phyloP scores from a whole-genome alignment of 1,284 basidiomycete genomes.

The Trametes pubescens region DNA sequence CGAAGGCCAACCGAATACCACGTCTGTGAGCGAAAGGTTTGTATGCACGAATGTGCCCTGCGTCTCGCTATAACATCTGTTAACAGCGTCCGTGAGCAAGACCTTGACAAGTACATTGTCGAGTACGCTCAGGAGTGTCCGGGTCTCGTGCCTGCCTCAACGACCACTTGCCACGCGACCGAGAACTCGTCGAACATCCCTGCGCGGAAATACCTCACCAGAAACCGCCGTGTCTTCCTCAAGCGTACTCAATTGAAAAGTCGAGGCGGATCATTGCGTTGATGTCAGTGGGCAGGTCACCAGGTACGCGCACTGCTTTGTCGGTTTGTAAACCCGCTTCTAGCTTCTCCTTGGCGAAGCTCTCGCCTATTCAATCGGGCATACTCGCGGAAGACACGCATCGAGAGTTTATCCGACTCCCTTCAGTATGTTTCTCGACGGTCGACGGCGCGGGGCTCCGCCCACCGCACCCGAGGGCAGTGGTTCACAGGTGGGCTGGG shows the following conservation, averaged over 20 bases:
- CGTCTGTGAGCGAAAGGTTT: too few relatives aligned
- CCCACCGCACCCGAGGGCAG: not conserved
- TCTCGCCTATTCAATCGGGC: slow-evolving; percentile 2
- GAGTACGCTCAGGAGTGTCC: too few relatives aligned
- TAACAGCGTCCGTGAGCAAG: too few relatives aligned
- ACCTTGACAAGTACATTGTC: too few relatives aligned
- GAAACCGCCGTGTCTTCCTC: not conserved
- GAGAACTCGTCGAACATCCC: not conserved
- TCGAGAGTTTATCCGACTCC: not conserved
- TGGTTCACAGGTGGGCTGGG: not conserved
- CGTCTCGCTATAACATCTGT: too few relatives aligned
- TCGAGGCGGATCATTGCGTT: not conserved
- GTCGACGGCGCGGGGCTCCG: not conserved
- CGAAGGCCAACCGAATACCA: too few relatives aligned
- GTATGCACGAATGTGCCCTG: too few relatives aligned
- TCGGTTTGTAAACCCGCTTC: not conserved
- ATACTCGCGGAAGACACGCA: not conserved
- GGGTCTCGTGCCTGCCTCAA: not conserved
- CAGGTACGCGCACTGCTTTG: not conserved
- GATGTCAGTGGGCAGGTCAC: slow-evolving; percentile 4
- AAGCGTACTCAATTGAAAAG: not conserved
- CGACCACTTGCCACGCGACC: not conserved
- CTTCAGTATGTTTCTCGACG: not conserved
- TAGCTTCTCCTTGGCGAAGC: slow-evolving; percentile 8
- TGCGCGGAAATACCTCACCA: slow-evolving; percentile 3